These are phyloP conservation scores for Mortierella alpina DNA, from an alignment of 192 early-diverging fungal genomes.

Conservation along the genomic window DNA sequence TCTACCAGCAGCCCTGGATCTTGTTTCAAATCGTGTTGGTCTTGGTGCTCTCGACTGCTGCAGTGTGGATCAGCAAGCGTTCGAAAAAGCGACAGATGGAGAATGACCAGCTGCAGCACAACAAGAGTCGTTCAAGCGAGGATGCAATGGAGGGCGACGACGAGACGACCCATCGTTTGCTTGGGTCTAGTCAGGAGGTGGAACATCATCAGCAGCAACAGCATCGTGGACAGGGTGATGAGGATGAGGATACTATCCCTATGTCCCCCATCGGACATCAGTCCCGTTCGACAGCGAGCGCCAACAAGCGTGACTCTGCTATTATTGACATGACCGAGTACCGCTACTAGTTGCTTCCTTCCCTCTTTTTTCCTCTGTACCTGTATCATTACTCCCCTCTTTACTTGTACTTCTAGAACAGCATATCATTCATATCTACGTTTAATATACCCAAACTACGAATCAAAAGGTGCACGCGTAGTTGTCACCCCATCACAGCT, in stretches of 20 bases:
- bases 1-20: slow-evolving; percentile 52
- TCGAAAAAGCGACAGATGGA: slow-evolving; percentile 40
- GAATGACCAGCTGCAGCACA: slow-evolving; percentile 7
- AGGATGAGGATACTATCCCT: slow-evolving; percentile 13
- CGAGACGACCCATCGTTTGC: slow-evolving; percentile 29
- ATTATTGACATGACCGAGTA: slow-evolving; percentile 38
- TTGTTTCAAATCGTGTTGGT: slow-evolving; percentile 42
- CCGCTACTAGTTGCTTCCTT: slow-evolving; percentile 12
- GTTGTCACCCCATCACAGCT: slow-evolving; percentile 10
- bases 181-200: background rate
- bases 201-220: background rate
- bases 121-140: slow-evolving; percentile 31
- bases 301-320: slow-evolving; percentile 33
- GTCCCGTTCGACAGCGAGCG: background rate
- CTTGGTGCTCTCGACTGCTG: slow-evolving; percentile 28
- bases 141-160: slow-evolving; percentile 14
- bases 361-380: background rate
- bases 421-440: background rate
- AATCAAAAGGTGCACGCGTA: background rate
- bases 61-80: slow-evolving; percentile 30
- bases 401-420: slow-evolving; percentile 13
- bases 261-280: slow-evolving; percentile 14
- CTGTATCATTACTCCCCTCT: background rate
- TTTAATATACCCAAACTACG: background rate
- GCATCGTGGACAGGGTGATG: background rate